These are phyloP conservation scores for Macaranga tanarius DNA, from an alignment of 441 rosid genomes.

Conservation along the genomic window DNA sequence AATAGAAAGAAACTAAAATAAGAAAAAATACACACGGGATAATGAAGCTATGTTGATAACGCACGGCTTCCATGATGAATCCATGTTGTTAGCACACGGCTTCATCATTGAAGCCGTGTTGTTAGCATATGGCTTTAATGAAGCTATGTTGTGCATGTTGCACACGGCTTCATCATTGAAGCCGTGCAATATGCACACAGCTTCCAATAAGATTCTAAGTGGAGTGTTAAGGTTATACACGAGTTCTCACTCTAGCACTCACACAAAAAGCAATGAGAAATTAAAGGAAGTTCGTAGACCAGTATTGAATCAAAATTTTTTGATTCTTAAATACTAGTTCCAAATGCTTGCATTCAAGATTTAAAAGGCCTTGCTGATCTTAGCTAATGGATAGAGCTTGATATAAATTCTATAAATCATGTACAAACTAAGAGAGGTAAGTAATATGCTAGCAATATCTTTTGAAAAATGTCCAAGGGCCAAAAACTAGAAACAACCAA, in stretches of 20 bases:
- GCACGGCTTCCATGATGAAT: no score
- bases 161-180: no score
- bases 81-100: no score
- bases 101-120: no score
- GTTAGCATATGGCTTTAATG: no score
- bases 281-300: not conserved
- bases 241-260: not conserved
- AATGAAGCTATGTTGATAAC: no score
- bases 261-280: not conserved
- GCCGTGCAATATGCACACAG: no score
- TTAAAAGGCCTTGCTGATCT: not conserved
- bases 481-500: not conserved
- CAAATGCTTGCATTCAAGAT: not conserved
- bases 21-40: no score
- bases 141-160: no score
- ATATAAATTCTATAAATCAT: not conserved
- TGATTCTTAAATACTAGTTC: not conserved
- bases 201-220: no score
- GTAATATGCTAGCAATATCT: constrained; percentile 1
- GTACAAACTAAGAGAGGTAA: not conserved
- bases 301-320: not conserved
- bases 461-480: not conserved
- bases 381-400: not conserved
- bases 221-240: not conserved
- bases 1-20: no score